Evolutionary conservation across 345 rosid genomes (phyloP).

Genomic region (Sapria himalayana): DNA sequence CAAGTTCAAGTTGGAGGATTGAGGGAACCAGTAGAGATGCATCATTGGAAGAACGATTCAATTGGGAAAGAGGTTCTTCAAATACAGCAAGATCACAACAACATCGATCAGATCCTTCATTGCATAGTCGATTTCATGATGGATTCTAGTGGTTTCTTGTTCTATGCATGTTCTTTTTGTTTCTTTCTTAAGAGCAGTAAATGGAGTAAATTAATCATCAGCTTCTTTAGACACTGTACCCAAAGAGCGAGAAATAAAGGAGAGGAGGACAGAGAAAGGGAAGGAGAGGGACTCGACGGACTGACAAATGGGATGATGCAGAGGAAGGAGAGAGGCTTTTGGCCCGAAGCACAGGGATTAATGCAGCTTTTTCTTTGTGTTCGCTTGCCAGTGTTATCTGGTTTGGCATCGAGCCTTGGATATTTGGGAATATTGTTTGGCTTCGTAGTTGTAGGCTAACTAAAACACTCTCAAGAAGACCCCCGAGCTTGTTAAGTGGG

Average conservation of each 20-base stretch:
- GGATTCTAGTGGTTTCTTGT: slow-evolving; percentile 15
- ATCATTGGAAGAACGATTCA: slow-evolving; percentile 23
- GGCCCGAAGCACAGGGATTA: slow-evolving; percentile 37
- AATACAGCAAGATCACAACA: slow-evolving; percentile 9
- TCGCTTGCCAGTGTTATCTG: slow-evolving; percentile 51
- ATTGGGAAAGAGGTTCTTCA: slow-evolving; percentile 22
- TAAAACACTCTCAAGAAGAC: slow-evolving; percentile 4
- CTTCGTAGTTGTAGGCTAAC: slow-evolving; percentile 12
- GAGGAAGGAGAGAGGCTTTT: slow-evolving; percentile 16
- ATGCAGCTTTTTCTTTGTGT: slow-evolving; percentile 57
- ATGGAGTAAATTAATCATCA: slow-evolving; percentile 11
- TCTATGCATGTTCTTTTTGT: slow-evolving; percentile 7
- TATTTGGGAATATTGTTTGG: slow-evolving; percentile 12
- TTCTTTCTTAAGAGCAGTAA: slow-evolving; percentile 4
- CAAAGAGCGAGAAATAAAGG: slow-evolving; percentile 6
- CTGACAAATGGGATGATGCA: slow-evolving; percentile 29
- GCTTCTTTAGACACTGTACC: slow-evolving; percentile 20
- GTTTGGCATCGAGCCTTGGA: slow-evolving; percentile 38
- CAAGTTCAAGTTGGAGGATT: slow-evolving; percentile 10
- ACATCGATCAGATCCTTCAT: slow-evolving; percentile 21
- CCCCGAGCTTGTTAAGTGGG: slow-evolving; percentile 12
- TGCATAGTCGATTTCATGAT: slow-evolving; percentile 49
- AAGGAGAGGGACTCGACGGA: slow-evolving; percentile 36
- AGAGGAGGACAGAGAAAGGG: slow-evolving; percentile 12
- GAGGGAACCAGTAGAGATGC: slow-evolving; percentile 22